Percentiles rank a stretch among this genome's conserved stretches.
phyloP scores from a whole-genome alignment of 164 flowering plant species.

The Malania oleifera region DNA sequence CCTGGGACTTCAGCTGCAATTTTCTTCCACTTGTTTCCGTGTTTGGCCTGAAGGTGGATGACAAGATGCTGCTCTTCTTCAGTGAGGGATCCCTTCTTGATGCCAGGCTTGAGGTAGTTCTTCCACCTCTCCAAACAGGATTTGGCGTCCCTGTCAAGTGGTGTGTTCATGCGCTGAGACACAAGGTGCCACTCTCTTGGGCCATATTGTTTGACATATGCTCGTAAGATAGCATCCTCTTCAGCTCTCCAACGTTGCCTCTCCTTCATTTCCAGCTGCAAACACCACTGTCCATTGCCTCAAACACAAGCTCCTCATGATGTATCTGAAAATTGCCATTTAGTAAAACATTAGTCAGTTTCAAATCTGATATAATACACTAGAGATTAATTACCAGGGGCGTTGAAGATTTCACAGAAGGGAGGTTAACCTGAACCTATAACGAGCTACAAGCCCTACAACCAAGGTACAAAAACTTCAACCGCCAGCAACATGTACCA shows the following conservation, averaged over 20 bases:
- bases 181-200: slow-evolving; percentile 86
- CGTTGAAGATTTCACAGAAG: neutral
- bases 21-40: slow-evolving; percentile 95
- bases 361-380: neutral
- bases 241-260: slow-evolving; percentile 86
- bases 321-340: slow-evolving; percentile 25
- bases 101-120: slow-evolving; percentile 85
- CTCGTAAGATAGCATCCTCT: slow-evolving; percentile 74
- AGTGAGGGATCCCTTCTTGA: slow-evolving; percentile 83
- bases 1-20: slow-evolving; percentile 90
- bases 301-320: slow-evolving; percentile 38
- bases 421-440: too few species aligned
- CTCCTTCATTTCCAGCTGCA: slow-evolving; percentile 75
- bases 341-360: slow-evolving; percentile 5
- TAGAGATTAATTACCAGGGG: neutral
- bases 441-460: too few species aligned
- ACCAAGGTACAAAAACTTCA: too few species aligned
- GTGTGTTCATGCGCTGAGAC: slow-evolving; percentile 78
- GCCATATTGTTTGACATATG: slow-evolving; percentile 83
- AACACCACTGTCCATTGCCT: slow-evolving; percentile 34
- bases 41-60: slow-evolving; percentile 78
- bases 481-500: too few species aligned
- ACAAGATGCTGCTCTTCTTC: slow-evolving; percentile 82
- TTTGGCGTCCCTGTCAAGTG: slow-evolving; percentile 72
- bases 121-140: slow-evolving; percentile 95